Percentiles rank a stretch among this genome's conserved stretches.
Evolutionary conservation across 768 basidiomycete genomes (phyloP).

Genomic region (Hysterangium stoloniferum): DNA sequence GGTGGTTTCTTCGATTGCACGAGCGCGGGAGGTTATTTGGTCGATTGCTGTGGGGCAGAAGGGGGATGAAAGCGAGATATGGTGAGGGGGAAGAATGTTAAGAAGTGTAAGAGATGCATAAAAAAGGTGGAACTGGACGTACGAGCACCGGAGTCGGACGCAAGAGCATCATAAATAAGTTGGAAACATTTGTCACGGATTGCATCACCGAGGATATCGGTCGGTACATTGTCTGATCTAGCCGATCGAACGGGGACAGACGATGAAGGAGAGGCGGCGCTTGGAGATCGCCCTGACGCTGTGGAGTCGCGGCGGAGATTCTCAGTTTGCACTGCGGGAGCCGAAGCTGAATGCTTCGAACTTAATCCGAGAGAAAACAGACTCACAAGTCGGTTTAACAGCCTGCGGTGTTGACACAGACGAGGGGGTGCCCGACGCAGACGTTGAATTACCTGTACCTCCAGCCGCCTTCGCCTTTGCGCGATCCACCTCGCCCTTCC

Average conservation of each 20-base stretch:
- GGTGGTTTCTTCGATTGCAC: slow-evolving; percentile 65
- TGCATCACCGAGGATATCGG: slow-evolving; percentile 50
- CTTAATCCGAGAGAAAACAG: not conserved
- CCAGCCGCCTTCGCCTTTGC: slow-evolving; percentile 33
- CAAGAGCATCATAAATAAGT: slow-evolving; percentile 88
- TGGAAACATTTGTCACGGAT: slow-evolving; percentile 84
- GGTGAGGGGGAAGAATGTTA: slow-evolving; percentile 10
- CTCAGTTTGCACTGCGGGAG: not conserved
- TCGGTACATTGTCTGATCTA: slow-evolving; percentile 64
- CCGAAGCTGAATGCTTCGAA: not conserved
- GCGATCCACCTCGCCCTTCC: slow-evolving; percentile 78
- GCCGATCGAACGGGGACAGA: slow-evolving; percentile 42
- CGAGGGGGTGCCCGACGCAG: slow-evolving; percentile 13
- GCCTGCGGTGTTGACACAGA: slow-evolving; percentile 11
- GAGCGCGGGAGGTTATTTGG: slow-evolving; percentile 56
- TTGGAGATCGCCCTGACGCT: slow-evolving; percentile 6
- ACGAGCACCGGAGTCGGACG: slow-evolving; percentile 83
- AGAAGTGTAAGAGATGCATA: not conserved
- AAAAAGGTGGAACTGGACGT: slow-evolving; percentile 32
- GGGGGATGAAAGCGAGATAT: slow-evolving; percentile 1
- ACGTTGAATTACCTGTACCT: slow-evolving; percentile 25
- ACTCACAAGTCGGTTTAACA: not conserved
- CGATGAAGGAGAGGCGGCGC: slow-evolving; percentile 22
- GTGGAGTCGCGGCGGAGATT: not conserved
- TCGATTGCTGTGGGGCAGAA: slow-evolving; percentile 47